Evolutionary conservation across 805 yeast species (phyloP).

Genomic region (Teunomyces gatunensis): DNA sequence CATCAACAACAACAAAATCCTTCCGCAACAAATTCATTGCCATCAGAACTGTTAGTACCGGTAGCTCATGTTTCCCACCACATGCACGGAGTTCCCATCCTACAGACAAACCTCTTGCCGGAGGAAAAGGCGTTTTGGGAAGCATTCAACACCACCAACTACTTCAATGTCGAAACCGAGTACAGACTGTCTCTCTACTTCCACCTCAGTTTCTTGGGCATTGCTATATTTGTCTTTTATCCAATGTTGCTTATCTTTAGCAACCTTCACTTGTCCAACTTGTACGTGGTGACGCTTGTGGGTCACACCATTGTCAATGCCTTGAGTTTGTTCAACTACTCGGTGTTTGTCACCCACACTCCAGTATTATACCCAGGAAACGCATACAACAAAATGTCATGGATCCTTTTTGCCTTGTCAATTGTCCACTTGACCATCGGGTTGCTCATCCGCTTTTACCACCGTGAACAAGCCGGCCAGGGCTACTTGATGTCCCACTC

Average conservation of each 20-base stretch:
- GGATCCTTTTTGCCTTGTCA: slow-evolving; percentile 54
- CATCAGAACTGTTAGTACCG: slow-evolving; percentile 1
- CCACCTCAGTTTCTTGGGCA: slow-evolving; percentile 49
- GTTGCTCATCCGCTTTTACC: slow-evolving; percentile 33
- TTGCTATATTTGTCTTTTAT: slow-evolving; percentile 53
- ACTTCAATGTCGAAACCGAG: slow-evolving; percentile 53
- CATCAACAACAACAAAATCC: background rate
- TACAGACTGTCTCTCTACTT: slow-evolving; percentile 50
- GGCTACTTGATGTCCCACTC: slow-evolving; percentile 13
- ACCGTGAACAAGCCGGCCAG: slow-evolving; percentile 7
- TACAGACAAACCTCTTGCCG: slow-evolving; percentile 62
- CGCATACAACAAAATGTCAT: slow-evolving; percentile 65
- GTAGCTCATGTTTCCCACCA: slow-evolving; percentile 37
- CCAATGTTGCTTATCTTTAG: slow-evolving; percentile 70
- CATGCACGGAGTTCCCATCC: slow-evolving; percentile 72
- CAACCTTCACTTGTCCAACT: slow-evolving; percentile 47
- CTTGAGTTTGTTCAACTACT: slow-evolving; percentile 52
- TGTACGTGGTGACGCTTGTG: slow-evolving; percentile 17
- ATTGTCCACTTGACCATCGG: slow-evolving; percentile 56
- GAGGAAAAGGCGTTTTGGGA: slow-evolving; percentile 80
- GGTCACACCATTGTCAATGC: slow-evolving; percentile 47
- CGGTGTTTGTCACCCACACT: slow-evolving; percentile 56
- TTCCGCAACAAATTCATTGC: background rate
- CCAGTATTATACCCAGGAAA: slow-evolving; percentile 73
- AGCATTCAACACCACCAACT: slow-evolving; percentile 66